These are phyloP conservation scores for Anisodus tanguticus DNA, from an alignment of 257 asterid species.

Conservation along the genomic window DNA sequence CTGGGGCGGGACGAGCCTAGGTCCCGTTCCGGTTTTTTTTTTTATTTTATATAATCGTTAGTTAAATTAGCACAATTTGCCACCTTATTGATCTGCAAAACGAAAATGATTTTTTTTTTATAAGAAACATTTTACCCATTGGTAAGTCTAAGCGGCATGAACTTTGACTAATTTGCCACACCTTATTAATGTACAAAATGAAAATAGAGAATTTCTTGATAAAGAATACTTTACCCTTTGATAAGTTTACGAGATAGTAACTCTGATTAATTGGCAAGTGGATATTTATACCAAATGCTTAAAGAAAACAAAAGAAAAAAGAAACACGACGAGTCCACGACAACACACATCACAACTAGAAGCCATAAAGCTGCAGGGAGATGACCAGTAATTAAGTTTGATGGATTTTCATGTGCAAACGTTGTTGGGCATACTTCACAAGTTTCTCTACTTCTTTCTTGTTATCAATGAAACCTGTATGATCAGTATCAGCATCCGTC, in stretches of 20 bases:
- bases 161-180: background rate
- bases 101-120: background rate
- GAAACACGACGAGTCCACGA: background rate
- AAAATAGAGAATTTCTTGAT: background rate
- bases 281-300: background rate
- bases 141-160: too few species aligned
- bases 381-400: background rate
- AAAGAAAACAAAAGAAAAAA: background rate
- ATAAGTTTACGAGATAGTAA: background rate
- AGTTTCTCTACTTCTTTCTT: slow-evolving; percentile 42
- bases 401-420: slow-evolving; percentile 40
- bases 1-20: too few species aligned
- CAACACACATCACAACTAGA: background rate
- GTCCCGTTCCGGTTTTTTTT: too few species aligned
- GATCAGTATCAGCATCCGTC: slow-evolving; percentile 36
- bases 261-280: background rate
- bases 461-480: slow-evolving; percentile 41
- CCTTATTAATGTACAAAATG: background rate
- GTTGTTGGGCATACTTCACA: slow-evolving; percentile 39
- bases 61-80: background rate
- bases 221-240: too few species aligned
- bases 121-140: too few species aligned
- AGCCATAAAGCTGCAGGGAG: background rate
- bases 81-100: background rate
- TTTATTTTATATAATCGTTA: too few species aligned